Base-by-base conservation (phyloP, 139 green algal genomes). In the Parachlorella kessleri region DNA sequence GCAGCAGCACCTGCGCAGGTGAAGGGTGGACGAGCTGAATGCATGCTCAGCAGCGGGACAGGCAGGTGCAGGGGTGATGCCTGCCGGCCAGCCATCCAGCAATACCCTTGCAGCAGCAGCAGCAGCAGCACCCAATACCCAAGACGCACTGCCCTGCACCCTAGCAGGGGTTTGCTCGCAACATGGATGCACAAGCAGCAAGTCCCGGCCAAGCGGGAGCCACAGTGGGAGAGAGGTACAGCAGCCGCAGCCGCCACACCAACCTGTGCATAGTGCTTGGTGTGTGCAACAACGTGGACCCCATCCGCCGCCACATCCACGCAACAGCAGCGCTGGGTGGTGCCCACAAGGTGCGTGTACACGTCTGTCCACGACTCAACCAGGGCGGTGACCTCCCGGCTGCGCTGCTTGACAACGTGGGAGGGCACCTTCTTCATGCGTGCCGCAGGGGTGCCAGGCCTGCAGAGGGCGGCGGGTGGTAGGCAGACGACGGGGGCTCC, bases 371-470 rank as follows among this genome's bases (percentile, higher is more conserved):
- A 97, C 23, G 79, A 81, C 40, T 97, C 93, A 21, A 96, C 89
- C 72, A 91, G 70, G 32, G 82, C 74, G 1, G 91, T 93, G 14
- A 97, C 67, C 75, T 87, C 73, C n/a, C 93, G 76, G 40, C 78
- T 94, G 41, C 93, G 85, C 53, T 55, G 18, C 79, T 91, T 91
- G 40, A 90, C 86, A 28, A 86, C 48, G 6, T 79, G 18, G 14
- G 73, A 77, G 24, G 80, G 83, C 72, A 92, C 70, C 54, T 73
- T 73, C 72, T 93, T 92, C 95, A 98, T 98, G 64, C 93, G 86
- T 28, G 94, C 95, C 2, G 95, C 95, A 1, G 95, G 94, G 0
- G 95, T 98, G 70, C 95, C 94, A 65, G 94, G 89, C 66, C 87
- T 89, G 76, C 38, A 24, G 30, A 1, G 39, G 10, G 24, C n/a